Conservation (phyloP, 345 rosid species). For the Psidium friedrichsthalianum region DNA sequence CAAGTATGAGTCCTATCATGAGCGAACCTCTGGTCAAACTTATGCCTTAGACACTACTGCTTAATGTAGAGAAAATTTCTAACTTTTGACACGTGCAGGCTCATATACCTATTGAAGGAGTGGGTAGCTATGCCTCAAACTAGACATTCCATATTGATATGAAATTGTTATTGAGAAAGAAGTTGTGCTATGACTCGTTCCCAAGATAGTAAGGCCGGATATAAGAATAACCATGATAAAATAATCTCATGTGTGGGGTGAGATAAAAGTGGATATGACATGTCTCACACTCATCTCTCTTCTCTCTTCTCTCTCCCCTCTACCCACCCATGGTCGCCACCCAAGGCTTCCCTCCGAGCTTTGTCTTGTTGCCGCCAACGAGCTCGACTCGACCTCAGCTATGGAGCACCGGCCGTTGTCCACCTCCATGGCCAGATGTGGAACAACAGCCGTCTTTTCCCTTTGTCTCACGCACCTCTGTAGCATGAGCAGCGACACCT, state of each 20-base stretch:
- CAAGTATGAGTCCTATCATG: background rate
- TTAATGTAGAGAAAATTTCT: background rate
- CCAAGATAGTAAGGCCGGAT: background rate
- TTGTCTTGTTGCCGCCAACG: background rate
- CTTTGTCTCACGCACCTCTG: background rate
- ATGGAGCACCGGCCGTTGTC: background rate
- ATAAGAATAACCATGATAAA: background rate
- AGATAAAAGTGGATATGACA: background rate
- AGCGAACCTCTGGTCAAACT: background rate
- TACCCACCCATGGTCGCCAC: background rate
- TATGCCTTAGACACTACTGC: background rate
- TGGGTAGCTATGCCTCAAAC: background rate
- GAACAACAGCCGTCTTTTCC: background rate
- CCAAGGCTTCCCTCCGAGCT: background rate
- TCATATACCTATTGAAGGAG: background rate
- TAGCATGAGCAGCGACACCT: background rate
- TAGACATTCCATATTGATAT: background rate
- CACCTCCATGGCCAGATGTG: background rate
- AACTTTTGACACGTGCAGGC: rapidly evolving
- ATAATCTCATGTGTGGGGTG: rapidly evolving
- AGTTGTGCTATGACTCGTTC: rapidly evolving
- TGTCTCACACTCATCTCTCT: background rate
- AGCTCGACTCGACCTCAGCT: background rate
- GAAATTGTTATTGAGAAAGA: background rate
- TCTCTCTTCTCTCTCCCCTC: background rate